These are phyloP conservation scores for Rhodotorula kratochvilovae DNA, from an alignment of 768 basidiomycete genomes.

Conservation along the genomic window DNA sequence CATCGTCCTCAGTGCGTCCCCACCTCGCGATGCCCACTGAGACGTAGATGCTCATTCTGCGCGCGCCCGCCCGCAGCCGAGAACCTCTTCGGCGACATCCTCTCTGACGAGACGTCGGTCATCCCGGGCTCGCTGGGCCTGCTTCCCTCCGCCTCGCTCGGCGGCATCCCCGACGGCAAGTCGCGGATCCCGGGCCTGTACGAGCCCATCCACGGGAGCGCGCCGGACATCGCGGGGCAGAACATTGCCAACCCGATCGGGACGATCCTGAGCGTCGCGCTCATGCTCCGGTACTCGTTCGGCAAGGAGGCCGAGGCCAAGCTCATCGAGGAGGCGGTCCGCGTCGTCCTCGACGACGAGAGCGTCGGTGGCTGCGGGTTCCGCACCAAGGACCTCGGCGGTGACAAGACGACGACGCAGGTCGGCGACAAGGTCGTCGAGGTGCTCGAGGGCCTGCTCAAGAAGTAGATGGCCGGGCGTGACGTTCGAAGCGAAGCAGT, in stretches of 20 bases:
- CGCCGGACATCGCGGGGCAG: slow-evolving; percentile 90
- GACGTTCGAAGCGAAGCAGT: background rate
- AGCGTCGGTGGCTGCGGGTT: slow-evolving; percentile 67
- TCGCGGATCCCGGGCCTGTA: slow-evolving; percentile 83
- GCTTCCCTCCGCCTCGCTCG: slow-evolving; percentile 90
- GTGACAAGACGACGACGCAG: slow-evolving; percentile 66
- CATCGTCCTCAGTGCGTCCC: slow-evolving; percentile 76
- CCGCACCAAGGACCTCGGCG: slow-evolving; percentile 83
- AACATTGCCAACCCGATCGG: slow-evolving; percentile 93
- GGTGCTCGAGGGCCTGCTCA: slow-evolving; percentile 45
- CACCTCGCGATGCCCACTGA: background rate
- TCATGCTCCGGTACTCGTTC: slow-evolving; percentile 91
- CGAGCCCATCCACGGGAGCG: slow-evolving; percentile 72
- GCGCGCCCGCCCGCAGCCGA: slow-evolving; percentile 38
- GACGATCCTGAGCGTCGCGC: slow-evolving; percentile 86
- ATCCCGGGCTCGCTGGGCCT: slow-evolving; percentile 96
- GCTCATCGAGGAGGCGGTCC: slow-evolving; percentile 83
- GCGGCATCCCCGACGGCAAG: slow-evolving; percentile 64
- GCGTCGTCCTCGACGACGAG: slow-evolving; percentile 72
- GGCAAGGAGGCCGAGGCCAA: slow-evolving; percentile 77
- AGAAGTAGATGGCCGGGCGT: slow-evolving; percentile 8
- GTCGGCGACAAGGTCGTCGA: slow-evolving; percentile 80
- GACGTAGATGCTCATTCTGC: too few relatives aligned
- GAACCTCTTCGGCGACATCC: slow-evolving; percentile 48
- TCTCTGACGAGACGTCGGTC: slow-evolving; percentile 93